Conservation (phyloP, 2,329 filamentous ascomycete species). For the Exophiala mesophila region DNA sequence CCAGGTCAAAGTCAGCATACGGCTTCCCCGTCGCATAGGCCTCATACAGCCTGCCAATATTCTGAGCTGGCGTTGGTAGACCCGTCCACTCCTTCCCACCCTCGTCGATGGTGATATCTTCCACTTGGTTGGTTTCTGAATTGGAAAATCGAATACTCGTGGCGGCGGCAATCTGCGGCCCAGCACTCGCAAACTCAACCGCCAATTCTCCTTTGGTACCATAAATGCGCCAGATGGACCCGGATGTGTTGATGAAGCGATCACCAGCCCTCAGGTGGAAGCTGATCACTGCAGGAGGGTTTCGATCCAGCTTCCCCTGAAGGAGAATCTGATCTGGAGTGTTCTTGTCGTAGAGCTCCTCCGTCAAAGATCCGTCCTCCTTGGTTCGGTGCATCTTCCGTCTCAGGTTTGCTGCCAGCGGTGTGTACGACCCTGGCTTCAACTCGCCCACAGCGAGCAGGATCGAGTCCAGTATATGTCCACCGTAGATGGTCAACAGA, state of each 20-base stretch:
- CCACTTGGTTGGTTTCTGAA: constrained; percentile 42
- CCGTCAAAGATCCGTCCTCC: constrained; percentile 20
- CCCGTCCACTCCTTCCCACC: constrained; percentile 47
- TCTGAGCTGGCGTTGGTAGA: constrained; percentile 42
- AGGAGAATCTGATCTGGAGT: constrained; percentile 28
- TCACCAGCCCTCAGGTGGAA: constrained; percentile 25
- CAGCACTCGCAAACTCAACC: constrained; percentile 34
- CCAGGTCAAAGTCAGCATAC: constrained; percentile 43
- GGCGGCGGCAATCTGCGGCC: constrained; percentile 36
- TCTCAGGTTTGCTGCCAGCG: constrained; percentile 21
- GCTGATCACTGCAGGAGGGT: constrained; percentile 21
- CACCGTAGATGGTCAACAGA: constrained; percentile 36
- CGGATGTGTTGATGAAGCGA: constrained; percentile 24
- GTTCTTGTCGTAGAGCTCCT: constrained; percentile 25
- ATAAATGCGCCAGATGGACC: constrained; percentile 28
- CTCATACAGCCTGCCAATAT: constrained; percentile 55
- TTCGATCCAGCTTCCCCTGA: constrained; percentile 21
- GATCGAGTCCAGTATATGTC: constrained; percentile 29
- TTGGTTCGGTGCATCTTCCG: constrained; percentile 22
- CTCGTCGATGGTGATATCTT: constrained; percentile 34
- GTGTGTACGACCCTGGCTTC: constrained; percentile 19
- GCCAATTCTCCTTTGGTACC: constrained; percentile 38
- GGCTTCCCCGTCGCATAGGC: constrained; percentile 43
- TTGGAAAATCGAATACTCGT: constrained; percentile 50
- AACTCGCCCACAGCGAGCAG: constrained; percentile 25